Evolutionary conservation across 2,329 filamentous ascomycete genomes (phyloP).

Genomic region (Endothia cerciana): DNA sequence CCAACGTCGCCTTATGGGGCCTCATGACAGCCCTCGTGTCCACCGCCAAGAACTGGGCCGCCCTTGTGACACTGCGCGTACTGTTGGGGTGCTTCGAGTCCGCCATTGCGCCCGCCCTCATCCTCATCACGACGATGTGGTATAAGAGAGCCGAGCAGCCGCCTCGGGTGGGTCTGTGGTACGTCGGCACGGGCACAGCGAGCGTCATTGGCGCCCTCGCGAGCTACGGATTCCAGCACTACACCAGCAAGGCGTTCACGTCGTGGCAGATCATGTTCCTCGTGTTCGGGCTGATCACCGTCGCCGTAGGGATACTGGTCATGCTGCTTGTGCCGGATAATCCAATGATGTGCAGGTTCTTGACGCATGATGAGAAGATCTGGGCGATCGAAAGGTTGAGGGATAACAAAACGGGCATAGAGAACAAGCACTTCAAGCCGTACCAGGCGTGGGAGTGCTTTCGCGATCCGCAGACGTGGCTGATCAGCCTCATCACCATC

Average conservation of each 20-base stretch:
- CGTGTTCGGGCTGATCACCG: conserved; percentile 26
- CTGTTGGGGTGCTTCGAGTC: conserved; percentile 58
- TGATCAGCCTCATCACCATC: conserved; percentile 30
- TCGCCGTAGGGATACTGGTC: conserved; percentile 21
- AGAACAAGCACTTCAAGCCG: conserved; percentile 69
- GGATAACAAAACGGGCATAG: conserved; percentile 68
- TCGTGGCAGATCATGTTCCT: conserved; percentile 32
- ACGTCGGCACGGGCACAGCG: conserved; percentile 39
- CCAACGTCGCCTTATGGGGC: conserved; percentile 50
- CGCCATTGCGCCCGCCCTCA: conserved; percentile 55
- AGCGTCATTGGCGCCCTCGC: conserved; percentile 37
- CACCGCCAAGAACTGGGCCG: conserved; percentile 54
- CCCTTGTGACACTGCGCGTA: conserved; percentile 52
- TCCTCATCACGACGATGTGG: conserved; percentile 37
- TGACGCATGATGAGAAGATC: conserved; percentile 27
- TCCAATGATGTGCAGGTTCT: conserved; percentile 22
- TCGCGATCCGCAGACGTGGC: conserved; percentile 30
- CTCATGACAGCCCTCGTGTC: conserved; percentile 51
- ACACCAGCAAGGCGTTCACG: conserved; percentile 29
- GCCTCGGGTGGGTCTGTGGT: conserved; percentile 40
- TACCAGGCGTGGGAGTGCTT: conserved; percentile 53
- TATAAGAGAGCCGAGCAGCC: conserved; percentile 41
- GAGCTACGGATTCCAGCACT: conserved; percentile 39
- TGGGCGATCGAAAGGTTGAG: conserved; percentile 53
- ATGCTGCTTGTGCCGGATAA: conserved; percentile 27